These are phyloP conservation scores for Casuarina cunninghamiana DNA, from an alignment of 306 rosid species.

Conservation along the genomic window DNA sequence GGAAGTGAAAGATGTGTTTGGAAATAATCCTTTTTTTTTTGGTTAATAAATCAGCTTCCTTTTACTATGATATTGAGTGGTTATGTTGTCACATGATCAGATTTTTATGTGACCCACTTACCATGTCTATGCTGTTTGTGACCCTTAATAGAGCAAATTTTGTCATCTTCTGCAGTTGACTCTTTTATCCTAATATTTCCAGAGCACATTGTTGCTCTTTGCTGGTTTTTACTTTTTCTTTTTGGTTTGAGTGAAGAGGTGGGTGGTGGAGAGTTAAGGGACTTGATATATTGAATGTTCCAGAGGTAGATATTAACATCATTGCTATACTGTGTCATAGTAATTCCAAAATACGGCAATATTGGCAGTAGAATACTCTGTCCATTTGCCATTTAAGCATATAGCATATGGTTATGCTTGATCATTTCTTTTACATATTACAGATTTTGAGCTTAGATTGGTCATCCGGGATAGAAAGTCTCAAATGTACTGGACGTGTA, in stretches of 20 bases:
- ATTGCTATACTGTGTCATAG: not conserved
- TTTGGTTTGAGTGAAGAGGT: too few relatives aligned
- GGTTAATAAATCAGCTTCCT: not conserved
- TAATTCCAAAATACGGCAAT: not conserved
- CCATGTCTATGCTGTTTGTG: not conserved
- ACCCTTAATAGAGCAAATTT: too few relatives aligned
- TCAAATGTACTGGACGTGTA: conserved; percentile 58
- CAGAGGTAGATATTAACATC: not conserved
- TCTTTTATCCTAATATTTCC: not conserved
- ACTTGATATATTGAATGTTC: not conserved
- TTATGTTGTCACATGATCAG: not conserved
- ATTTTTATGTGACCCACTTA: not conserved
- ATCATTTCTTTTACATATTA: conserved; percentile 28
- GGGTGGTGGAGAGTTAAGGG: too few relatives aligned
- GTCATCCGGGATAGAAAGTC: conserved; percentile 74
- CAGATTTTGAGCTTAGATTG: conserved; percentile 79
- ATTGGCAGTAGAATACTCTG: not conserved
- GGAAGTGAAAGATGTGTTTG: not conserved
- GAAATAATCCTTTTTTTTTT: not conserved
- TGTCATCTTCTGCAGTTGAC: not conserved
- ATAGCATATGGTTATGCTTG: conserved; percentile 1
- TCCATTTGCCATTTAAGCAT: not conserved
- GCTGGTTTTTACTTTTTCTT: too few relatives aligned
- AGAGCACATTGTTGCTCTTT: too few relatives aligned
- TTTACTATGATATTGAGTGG: not conserved